Percentiles rank a stretch among this genome's conserved stretches.
Evolutionary conservation across 2,329 filamentous ascomycete genomes (phyloP).

Genomic region (Diaporthe humulicola): DNA sequence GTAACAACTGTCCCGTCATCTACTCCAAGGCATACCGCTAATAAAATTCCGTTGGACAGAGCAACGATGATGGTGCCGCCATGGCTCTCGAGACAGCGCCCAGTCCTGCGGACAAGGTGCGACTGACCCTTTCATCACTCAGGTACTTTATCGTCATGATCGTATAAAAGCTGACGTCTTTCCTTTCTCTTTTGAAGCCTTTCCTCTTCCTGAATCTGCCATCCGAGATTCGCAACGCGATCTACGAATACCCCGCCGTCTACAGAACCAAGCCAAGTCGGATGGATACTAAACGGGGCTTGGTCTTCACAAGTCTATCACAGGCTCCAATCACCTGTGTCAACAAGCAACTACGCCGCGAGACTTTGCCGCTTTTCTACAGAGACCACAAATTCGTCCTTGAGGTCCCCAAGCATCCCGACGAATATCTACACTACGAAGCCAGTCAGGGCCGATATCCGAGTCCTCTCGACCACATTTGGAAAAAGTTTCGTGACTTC

Average conservation of each 20-base stretch:
- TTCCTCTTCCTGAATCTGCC: not conserved
- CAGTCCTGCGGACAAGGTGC: not conserved
- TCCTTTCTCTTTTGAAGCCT: not conserved
- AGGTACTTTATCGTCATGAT: too few relatives aligned
- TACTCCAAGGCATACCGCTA: not conserved
- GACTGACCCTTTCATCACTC: too few relatives aligned
- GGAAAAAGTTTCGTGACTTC: too few relatives aligned
- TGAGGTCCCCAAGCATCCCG: too few relatives aligned
- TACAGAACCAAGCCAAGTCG: too few relatives aligned
- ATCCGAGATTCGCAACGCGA: not conserved
- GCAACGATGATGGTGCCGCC: not conserved
- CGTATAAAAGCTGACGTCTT: not conserved
- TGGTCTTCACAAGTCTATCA: not conserved
- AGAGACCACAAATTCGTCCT: too few relatives aligned
- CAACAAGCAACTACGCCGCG: not conserved
- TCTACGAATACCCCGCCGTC: not conserved
- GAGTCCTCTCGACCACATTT: too few relatives aligned
- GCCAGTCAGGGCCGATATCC: too few relatives aligned
- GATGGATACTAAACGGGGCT: too few relatives aligned
- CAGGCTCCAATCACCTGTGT: not conserved
- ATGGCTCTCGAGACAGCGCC: not conserved
- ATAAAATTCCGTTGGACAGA: not conserved
- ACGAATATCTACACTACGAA: too few relatives aligned
- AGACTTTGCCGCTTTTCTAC: conserved; percentile 6
- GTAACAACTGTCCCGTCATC: not conserved